These are phyloP conservation scores for Cucumis melo DNA, from an alignment of 306 rosid genomes.

Conservation along the genomic window DNA sequence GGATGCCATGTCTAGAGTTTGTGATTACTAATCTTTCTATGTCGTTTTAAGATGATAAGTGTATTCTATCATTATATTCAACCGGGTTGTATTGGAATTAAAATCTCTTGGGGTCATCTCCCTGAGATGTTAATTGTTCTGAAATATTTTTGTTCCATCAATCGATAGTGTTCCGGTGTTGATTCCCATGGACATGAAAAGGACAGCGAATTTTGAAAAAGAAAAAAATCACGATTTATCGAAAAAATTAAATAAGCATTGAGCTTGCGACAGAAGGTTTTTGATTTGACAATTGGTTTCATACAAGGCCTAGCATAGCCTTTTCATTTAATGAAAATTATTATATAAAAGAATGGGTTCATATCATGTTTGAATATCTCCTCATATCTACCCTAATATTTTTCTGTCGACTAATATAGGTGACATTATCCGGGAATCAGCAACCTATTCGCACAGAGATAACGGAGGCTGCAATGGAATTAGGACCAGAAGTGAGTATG, in stretches of 20 bases:
- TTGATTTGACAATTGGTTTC: not conserved
- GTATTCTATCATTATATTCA: not conserved
- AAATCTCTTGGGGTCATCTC: not conserved
- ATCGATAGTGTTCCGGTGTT: not conserved
- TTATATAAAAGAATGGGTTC: not conserved
- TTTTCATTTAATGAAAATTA: not conserved
- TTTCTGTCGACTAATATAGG: slow-evolving; percentile 28
- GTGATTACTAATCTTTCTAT: not conserved
- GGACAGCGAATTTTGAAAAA: not conserved
- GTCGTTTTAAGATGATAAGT: not conserved
- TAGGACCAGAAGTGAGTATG: slow-evolving; percentile 68
- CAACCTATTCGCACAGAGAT: slow-evolving; percentile 70
- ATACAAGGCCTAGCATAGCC: not conserved
- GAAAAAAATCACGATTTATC: not conserved
- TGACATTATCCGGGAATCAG: slow-evolving; percentile 76
- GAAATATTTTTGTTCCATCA: not conserved
- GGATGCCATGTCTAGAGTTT: not conserved
- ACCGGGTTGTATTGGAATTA: not conserved
- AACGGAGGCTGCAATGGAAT: slow-evolving; percentile 80
- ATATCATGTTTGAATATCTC: not conserved
- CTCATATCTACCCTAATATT: not conserved
- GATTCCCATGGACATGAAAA: not conserved
- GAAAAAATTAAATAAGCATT: not conserved
- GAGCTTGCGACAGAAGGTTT: not conserved
- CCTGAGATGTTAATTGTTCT: not conserved